Evolutionary conservation across 768 basidiomycete species (phyloP).

Genomic region (Mycena olivaceomarginata): DNA sequence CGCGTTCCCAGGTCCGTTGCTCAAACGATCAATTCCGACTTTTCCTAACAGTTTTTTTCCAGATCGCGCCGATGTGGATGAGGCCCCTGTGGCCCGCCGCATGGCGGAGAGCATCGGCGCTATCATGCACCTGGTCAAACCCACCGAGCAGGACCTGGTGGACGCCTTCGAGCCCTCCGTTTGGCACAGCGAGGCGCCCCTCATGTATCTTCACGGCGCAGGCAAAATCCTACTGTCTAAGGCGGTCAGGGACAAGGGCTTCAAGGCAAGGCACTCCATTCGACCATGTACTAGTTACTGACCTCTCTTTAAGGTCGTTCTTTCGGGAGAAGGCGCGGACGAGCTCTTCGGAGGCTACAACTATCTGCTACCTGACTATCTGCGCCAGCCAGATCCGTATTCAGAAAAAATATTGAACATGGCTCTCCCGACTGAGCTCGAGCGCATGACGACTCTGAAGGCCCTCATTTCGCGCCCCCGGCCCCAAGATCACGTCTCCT

Average conservation of each 20-base stretch:
- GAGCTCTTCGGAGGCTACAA: conserved; percentile 7
- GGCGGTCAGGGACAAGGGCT: conserved; percentile 23
- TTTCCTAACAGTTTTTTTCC: not conserved
- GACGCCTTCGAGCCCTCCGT: conserved; percentile 18
- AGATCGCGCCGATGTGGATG: not conserved
- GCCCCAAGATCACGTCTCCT: conserved; percentile 14
- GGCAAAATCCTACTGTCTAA: conserved; percentile 23
- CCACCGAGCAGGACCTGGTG: conserved; percentile 19
- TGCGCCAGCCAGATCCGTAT: not conserved
- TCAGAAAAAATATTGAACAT: not conserved
- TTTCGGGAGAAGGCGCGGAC: not conserved
- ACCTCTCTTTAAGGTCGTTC: not conserved
- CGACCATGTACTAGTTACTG: not conserved
- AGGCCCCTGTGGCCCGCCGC: conserved; percentile 18
- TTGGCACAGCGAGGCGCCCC: conserved; percentile 27
- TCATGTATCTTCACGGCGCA: conserved; percentile 21
- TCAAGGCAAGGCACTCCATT: conserved; percentile 4
- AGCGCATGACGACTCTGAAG: conserved; percentile 11
- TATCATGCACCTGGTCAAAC: conserved; percentile 1
- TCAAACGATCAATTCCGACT: not conserved
- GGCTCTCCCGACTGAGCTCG: not conserved
- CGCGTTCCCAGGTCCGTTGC: conserved; percentile 1
- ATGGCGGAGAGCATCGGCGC: conserved; percentile 27
- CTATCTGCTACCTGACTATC: conserved; percentile 22
- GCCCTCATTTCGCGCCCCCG: conserved; percentile 3